Base-by-base conservation (phyloP, 257 asterid genomes). In the Datura wrightii region DNA sequence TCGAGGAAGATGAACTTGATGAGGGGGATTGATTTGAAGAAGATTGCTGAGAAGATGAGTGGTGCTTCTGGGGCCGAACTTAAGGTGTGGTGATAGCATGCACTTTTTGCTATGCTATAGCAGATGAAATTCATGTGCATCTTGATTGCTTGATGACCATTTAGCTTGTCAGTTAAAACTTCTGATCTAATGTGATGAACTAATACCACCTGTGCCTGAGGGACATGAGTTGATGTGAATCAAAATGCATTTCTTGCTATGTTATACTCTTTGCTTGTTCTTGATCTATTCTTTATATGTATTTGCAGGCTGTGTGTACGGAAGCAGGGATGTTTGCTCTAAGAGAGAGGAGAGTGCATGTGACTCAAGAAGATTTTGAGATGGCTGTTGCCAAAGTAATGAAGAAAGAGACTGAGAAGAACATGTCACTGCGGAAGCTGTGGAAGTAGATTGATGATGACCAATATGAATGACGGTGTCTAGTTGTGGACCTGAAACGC, bases 321-420 rank as follows among this genome's bases (percentile, higher is more conserved):
- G 98, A 96, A 89, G 99, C 98, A 0, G 98, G 99, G 44, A 96
- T 96, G 99, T 96, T 94, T 90, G 98, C 99, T 84, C 88, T 94
- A 87, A 90, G 98, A 83, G 99, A 96, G 91, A 91, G 98, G 89
- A 90, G 99, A 84, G 98, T 96, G 74, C 99, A 96, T 65, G 97
- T 94, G 70, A 96, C 99, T 2, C 99, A 96, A 79, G 99, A 96
- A 81, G 98, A 96, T 90, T 96, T 96, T 53, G 98, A 94, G 89
- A 96, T 94, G 98, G 98, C 98, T n/a, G 99, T 93, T 72, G 98
- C 98, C 6, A 96, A 96, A 90, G 99, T 96, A 60, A 96, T 96
- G 98, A 96, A 96, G 92, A 96, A 96, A 88, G 99, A 96, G 59
- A 94, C 98, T 0, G 98, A 93, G 90, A 96, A 94, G 85, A 96